Conservation (phyloP, 148 eudicot species). For the Gaultheria prostrata region DNA sequence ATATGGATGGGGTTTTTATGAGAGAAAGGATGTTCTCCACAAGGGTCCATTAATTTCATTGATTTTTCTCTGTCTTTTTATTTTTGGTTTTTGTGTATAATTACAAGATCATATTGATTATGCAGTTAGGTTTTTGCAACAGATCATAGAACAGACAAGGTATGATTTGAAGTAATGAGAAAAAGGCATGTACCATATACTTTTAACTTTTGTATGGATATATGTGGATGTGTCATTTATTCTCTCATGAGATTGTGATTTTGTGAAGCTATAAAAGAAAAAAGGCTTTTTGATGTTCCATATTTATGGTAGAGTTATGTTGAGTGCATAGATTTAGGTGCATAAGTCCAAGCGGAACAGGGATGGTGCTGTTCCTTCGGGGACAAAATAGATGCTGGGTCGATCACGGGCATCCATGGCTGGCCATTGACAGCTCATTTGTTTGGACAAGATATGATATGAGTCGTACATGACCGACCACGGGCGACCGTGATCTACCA, state of each 20-base stretch:
- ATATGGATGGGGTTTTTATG: constrained; percentile 17
- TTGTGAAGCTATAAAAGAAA: background rate
- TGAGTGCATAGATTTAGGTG: too few species aligned
- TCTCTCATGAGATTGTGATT: background rate
- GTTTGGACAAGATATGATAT: too few species aligned
- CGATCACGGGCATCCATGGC: too few species aligned
- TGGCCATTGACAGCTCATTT: too few species aligned
- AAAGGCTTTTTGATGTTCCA: background rate
- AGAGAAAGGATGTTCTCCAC: constrained; percentile 23
- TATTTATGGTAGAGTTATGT: too few species aligned
- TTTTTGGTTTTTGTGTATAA: background rate
- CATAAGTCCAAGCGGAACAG: too few species aligned
- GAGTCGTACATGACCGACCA: too few species aligned
- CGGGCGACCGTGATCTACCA: too few species aligned
- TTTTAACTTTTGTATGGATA: too few species aligned
- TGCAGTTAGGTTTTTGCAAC: background rate
- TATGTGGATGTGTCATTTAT: background rate
- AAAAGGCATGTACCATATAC: too few species aligned
- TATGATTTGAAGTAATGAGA: background rate
- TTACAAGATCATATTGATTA: background rate
- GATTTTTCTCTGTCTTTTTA: background rate
- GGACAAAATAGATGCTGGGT: too few species aligned
- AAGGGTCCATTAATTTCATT: constrained; percentile 8
- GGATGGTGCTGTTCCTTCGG: too few species aligned
- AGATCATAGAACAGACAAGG: background rate